Conservation (phyloP, 116 monocot species). For the Iris pallida region DNA sequence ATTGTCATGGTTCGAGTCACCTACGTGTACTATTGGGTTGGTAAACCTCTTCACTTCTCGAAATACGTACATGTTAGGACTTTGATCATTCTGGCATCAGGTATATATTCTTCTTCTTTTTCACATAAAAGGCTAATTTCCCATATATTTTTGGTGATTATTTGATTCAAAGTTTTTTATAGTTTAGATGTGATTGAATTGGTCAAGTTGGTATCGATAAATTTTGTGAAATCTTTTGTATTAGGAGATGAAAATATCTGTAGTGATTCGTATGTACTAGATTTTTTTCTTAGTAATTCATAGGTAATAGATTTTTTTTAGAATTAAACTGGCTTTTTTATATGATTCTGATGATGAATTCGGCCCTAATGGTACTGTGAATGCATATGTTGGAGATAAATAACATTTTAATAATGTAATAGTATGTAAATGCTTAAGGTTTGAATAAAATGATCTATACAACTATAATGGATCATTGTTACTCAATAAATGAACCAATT, state of each 20-base stretch:
- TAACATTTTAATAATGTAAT: too few species aligned
- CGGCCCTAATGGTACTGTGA: too few species aligned
- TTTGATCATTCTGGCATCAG: constrained; percentile 67
- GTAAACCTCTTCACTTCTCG: constrained; percentile 17
- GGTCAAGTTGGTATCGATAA: neutral
- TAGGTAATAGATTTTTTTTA: neutral
- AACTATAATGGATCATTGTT: too few species aligned
- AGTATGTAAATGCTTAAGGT: too few species aligned
- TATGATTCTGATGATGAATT: too few species aligned
- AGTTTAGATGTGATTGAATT: neutral
- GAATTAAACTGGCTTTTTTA: neutral
- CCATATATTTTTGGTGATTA: neutral
- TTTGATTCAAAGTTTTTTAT: neutral
- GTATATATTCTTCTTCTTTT: constrained; percentile 19
- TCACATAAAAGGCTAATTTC: neutral
- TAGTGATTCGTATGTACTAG: neutral
- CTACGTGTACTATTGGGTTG: constrained; percentile 29
- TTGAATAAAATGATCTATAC: too few species aligned
- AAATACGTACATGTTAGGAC: constrained; percentile 21
- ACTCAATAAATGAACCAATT: too few species aligned
- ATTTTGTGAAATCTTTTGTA: neutral
- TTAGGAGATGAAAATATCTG: neutral
- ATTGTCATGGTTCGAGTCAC: constrained; percentile 24
- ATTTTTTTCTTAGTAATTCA: neutral
- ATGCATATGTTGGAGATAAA: too few species aligned